Evolutionary conservation across 441 rosid genomes (phyloP).

Genomic region (Jatropha multifida): DNA sequence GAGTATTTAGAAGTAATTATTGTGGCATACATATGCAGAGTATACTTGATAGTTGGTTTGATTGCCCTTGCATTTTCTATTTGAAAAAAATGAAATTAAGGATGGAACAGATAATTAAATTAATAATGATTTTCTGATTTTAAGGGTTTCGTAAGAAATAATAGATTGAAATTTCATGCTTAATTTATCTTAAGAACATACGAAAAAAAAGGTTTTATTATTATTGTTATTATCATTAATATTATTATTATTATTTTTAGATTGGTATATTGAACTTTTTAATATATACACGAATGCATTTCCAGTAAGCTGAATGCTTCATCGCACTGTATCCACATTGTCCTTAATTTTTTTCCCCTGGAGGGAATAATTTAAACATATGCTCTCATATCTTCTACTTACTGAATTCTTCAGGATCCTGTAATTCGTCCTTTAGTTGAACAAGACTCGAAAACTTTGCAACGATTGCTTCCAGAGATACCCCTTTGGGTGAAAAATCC

Average conservation of each 20-base stretch:
- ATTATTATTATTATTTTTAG: background rate
- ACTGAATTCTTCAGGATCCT: constrained; percentile 58
- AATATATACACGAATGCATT: background rate
- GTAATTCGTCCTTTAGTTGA: constrained; percentile 65
- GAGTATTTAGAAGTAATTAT: background rate
- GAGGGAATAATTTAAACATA: background rate
- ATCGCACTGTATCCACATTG: background rate
- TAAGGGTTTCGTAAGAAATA: background rate
- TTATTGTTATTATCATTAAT: background rate
- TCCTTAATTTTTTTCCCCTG: background rate
- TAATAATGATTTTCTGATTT: background rate
- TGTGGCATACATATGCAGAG: background rate
- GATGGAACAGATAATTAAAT: background rate
- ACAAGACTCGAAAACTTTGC: constrained; percentile 72
- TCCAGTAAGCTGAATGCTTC: background rate
- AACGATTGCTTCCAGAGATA: constrained; percentile 83
- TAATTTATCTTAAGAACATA: background rate
- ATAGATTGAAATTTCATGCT: background rate
- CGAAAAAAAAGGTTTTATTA: background rate
- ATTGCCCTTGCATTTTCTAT: background rate
- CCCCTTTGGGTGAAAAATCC: constrained; percentile 96
- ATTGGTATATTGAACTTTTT: background rate
- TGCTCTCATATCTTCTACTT: constrained; percentile 14
- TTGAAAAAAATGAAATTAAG: background rate
- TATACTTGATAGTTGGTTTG: background rate